Evolutionary conservation across 2,329 filamentous ascomycete genomes (phyloP).

Genomic region (Fusarium miscanthi): DNA sequence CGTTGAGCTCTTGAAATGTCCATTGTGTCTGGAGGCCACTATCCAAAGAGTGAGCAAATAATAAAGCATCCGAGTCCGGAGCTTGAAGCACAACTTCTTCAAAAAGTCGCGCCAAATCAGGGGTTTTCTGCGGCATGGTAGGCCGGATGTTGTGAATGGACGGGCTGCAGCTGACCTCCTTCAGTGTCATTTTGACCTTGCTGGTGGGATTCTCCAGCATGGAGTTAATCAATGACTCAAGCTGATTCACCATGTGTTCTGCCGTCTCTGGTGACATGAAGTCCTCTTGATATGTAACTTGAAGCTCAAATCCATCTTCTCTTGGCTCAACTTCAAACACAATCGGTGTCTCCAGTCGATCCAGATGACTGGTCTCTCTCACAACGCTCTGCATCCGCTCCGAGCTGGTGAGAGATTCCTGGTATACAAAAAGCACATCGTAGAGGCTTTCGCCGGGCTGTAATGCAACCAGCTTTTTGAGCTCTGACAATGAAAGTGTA

Average conservation of each 20-base stretch:
- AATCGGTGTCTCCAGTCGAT: conserved; percentile 80
- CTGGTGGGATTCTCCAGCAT: conserved; percentile 45
- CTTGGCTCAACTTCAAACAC: conserved; percentile 80
- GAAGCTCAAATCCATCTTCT: conserved; percentile 54
- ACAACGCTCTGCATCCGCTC: conserved; percentile 53
- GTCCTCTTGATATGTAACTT: conserved; percentile 60
- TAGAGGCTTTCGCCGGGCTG: conserved; percentile 71
- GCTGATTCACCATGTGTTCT: conserved; percentile 67
- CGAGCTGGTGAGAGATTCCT: conserved; percentile 71
- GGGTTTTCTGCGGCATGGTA: conserved; percentile 47
- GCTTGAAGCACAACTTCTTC: conserved; percentile 60
- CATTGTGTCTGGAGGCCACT: conserved; percentile 54
- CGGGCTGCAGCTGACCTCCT: conserved; percentile 48
- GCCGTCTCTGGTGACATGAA: conserved; percentile 66
- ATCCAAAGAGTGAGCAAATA: conserved; percentile 63
- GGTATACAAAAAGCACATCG: conserved; percentile 85
- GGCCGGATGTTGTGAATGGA: conserved; percentile 62
- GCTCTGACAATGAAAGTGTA: conserved; percentile 72
- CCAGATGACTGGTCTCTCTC: conserved; percentile 68
- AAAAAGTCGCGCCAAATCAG: conserved; percentile 64
- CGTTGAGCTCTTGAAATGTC: conserved; percentile 74
- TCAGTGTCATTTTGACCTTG: conserved; percentile 19
- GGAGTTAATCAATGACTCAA: conserved; percentile 62
- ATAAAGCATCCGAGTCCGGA: conserved; percentile 70
- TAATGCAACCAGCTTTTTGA: conserved; percentile 70